Evolutionary conservation across 345 rosid genomes (phyloP), one percentile per base, ranked within the genome.

Genomic region (Xanthoceras sorbifolium): DNA sequence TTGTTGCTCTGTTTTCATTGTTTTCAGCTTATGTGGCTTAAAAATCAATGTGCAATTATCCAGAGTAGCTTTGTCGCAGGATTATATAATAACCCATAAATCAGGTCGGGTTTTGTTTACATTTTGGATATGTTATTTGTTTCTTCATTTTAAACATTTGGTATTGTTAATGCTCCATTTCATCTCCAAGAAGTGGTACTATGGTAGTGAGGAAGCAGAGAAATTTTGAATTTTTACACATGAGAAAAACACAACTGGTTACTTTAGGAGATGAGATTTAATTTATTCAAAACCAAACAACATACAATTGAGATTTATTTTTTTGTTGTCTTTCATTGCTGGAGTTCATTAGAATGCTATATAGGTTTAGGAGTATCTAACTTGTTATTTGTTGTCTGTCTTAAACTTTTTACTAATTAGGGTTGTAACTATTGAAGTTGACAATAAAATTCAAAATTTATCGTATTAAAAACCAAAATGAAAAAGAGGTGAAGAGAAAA

Each of bases 1-100:
- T 48, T 46, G 26, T 50, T 61, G 36, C 76, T 73, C 23, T 42
- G 55, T 64, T 64, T 46, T 1, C 42, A 61, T 76, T 50, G 36
- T 66, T 75, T 72, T 28, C 32, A 26, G 36, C 29, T 55, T 52
- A 31, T 34, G 73, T 54, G n/a, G 25, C 32, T 69, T 3, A 46
- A 22, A 66, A 57, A 22, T 48, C 20, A 22, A 25, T 48, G 62
- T 48, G 63, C 40, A 67, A 34, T 73, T 57, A 44, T 32, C 50
- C 31, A 54, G 31, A 64, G 71, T 54, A 34, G n/a, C 69, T 31
- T 18, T 69, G 25, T 55, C 26, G 25, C 46, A 55, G 61, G 5
- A 46, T 46, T 5, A 52, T n/a, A 17, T 62, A 9, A 12, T 40
- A 17, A 59, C 22, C 46, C 9, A 22, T 44, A 42, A 42, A 15